These are phyloP conservation scores for Fusarium sp. DNA, from an alignment of 2,329 filamentous ascomycete genomes.

Conservation along the genomic window DNA sequence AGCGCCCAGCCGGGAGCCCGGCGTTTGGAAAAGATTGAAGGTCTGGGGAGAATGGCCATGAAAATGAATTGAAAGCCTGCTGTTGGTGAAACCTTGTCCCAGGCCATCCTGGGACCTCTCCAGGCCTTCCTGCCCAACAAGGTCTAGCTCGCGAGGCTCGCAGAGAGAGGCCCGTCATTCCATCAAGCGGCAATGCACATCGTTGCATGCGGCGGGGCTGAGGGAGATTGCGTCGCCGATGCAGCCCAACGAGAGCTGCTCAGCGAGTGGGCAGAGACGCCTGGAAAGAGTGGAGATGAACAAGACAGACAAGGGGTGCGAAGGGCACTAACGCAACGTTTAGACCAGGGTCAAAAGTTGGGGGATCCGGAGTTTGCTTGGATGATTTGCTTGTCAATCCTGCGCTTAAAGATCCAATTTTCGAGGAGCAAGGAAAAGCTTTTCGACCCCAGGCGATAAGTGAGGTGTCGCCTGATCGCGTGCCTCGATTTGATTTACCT, in stretches of 20 bases:
- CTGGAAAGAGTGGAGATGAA: conserved; percentile 8
- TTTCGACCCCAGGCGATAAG: conserved; percentile 6
- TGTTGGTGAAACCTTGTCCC: conserved; percentile 16
- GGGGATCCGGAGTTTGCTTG: conserved; percentile 31
- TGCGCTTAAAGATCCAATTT: conserved; percentile 3
- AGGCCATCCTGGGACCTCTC: conserved; percentile 11
- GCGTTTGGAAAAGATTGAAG: conserved; percentile 13
- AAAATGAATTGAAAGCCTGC: conserved; percentile 24
- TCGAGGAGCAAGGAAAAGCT: conserved; percentile 16
- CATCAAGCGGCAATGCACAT: conserved; percentile 38
- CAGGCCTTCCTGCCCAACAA: conserved; percentile 6
- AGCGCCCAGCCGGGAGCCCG: conserved; percentile 24
- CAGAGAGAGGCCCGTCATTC: conserved; percentile 30
- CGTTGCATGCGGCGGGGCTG: conserved; percentile 37
- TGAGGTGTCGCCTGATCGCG: conserved; percentile 8
- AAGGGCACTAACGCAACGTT: conserved; percentile 32
- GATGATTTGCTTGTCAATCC: neutral
- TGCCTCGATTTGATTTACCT: conserved; percentile 21
- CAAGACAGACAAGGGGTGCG: conserved; percentile 8
- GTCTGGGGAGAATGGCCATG: conserved; percentile 11
- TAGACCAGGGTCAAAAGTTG: conserved; percentile 37
- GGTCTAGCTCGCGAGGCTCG: conserved; percentile 11
- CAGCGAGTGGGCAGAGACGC: neutral
- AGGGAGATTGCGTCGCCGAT: conserved; percentile 34
- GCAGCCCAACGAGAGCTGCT: conserved; percentile 12